These are phyloP conservation scores for Boletus rex-veris DNA, from an alignment of 768 basidiomycete species.

Conservation along the genomic window DNA sequence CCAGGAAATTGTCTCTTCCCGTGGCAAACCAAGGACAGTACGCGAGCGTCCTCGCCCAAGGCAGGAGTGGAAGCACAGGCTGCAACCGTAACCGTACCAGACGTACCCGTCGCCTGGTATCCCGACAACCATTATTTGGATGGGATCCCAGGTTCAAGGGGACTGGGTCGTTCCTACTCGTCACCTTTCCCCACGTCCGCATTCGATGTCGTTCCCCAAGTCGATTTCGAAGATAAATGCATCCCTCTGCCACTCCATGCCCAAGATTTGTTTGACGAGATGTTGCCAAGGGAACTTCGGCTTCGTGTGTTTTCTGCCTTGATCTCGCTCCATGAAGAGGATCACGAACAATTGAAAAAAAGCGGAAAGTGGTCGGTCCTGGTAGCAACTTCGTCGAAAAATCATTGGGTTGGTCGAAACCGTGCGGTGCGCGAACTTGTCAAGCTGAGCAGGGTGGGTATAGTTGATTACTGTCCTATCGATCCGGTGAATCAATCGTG, in stretches of 20 bases:
- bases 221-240: conserved; percentile 46
- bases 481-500: conserved; percentile 13
- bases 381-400: conserved; percentile 57
- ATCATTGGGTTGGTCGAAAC: conserved; percentile 73
- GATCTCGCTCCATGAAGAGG: conserved; percentile 55
- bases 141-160: conserved; percentile 31
- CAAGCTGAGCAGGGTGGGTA: conserved; percentile 71
- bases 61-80: conserved; percentile 15
- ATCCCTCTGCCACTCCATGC: conserved; percentile 42
- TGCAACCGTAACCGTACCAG: conserved; percentile 2
- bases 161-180: conserved; percentile 61
- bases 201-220: conserved; percentile 54
- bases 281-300: conserved; percentile 68
- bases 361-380: conserved; percentile 57
- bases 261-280: conserved; percentile 64
- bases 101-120: conserved; percentile 9
- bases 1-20: conserved; percentile 39
- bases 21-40: conserved; percentile 38
- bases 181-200: conserved; percentile 59
- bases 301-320: conserved; percentile 56
- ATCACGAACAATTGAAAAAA: conserved; percentile 43
- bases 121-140: conserved; percentile 17
- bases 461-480: conserved; percentile 12
- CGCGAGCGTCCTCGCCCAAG: conserved; percentile 11
- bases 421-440: conserved; percentile 75